phyloP scores from a whole-genome alignment of 78 protist species.

The Tieghemostelium lacteum region DNA sequence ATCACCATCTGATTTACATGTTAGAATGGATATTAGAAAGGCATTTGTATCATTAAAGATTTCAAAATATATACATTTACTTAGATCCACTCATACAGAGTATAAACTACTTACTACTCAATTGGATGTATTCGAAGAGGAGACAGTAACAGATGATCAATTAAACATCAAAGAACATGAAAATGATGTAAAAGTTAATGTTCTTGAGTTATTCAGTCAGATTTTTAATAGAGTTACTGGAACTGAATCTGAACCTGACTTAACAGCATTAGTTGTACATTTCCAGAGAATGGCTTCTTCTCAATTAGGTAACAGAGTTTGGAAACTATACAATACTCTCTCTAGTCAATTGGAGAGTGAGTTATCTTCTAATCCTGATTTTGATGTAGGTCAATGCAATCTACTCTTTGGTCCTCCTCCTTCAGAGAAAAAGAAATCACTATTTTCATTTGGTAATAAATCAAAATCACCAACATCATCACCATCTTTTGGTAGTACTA shows the following conservation, averaged over 20 bases:
- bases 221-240: constrained; percentile 43
- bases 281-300: constrained; percentile 56
- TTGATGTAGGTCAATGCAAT: constrained; percentile 9
- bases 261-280: constrained; percentile 14
- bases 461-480: constrained; percentile 26
- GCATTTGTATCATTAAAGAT: constrained; percentile 61
- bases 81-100: constrained; percentile 12
- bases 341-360: constrained; percentile 49
- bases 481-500: constrained; percentile 1
- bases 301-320: constrained; percentile 38
- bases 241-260: constrained; percentile 32
- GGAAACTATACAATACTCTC: constrained; percentile 19
- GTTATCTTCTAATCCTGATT: constrained; percentile 28
- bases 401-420: constrained; percentile 32
- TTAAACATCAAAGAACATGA: constrained; percentile 23
- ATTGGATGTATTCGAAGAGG: constrained; percentile 70
- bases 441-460: constrained; percentile 20
- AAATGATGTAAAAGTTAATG: neutral
- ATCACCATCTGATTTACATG: constrained; percentile 44
- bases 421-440: constrained; percentile 16
- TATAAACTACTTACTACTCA: constrained; percentile 37
- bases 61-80: constrained; percentile 38
- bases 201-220: constrained; percentile 50
- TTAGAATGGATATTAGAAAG: constrained; percentile 67
- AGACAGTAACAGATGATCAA: constrained; percentile 48